These are phyloP conservation scores for Fusarium coffeatum DNA, from an alignment of 2,329 filamentous ascomycete genomes.

Conservation along the genomic window DNA sequence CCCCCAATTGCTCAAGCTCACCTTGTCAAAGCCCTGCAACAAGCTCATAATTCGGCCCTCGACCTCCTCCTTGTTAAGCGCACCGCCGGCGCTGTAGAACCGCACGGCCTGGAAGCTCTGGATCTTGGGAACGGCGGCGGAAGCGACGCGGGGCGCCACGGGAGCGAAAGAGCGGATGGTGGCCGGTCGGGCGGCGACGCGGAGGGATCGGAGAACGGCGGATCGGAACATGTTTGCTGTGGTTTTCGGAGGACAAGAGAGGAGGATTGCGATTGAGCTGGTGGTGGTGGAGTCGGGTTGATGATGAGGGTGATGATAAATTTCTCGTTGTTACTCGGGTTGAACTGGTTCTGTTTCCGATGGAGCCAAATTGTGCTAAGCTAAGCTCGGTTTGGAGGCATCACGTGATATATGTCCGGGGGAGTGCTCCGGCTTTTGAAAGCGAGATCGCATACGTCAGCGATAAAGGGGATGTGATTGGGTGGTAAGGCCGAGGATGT, in stretches of 20 bases:
- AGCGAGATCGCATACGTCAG: conserved; percentile 31
- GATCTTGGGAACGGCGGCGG: conserved; percentile 69
- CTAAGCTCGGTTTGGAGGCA: conserved; percentile 36
- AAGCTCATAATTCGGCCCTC: conserved; percentile 93
- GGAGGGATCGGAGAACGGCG: conserved; percentile 79
- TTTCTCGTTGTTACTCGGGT: conserved; percentile 56
- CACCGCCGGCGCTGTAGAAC: conserved; percentile 86
- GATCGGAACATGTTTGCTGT: conserved; percentile 83
- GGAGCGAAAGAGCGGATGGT: conserved; percentile 68
- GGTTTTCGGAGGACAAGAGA: conserved; percentile 10
- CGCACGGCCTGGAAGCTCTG: conserved; percentile 76
- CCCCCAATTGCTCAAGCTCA: conserved; percentile 33
- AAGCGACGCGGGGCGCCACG: conserved; percentile 67
- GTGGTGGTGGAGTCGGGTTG: conserved; percentile 23
- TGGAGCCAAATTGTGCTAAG: conserved; percentile 35
- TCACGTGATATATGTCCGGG: conserved; percentile 44
- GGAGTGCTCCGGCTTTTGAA: not conserved
- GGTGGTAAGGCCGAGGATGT: conserved; percentile 30
- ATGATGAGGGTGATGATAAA: conserved; percentile 55
- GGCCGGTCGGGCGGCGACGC: conserved; percentile 63
- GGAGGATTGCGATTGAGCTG: conserved; percentile 30
- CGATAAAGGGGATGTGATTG: conserved; percentile 21
- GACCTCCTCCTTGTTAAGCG: conserved; percentile 84
- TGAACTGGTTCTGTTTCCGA: conserved; percentile 43
- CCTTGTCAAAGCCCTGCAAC: conserved; percentile 96